phyloP scores from a whole-genome alignment of 2,329 filamentous ascomycete species.

The Talaromyces sp. region DNA sequence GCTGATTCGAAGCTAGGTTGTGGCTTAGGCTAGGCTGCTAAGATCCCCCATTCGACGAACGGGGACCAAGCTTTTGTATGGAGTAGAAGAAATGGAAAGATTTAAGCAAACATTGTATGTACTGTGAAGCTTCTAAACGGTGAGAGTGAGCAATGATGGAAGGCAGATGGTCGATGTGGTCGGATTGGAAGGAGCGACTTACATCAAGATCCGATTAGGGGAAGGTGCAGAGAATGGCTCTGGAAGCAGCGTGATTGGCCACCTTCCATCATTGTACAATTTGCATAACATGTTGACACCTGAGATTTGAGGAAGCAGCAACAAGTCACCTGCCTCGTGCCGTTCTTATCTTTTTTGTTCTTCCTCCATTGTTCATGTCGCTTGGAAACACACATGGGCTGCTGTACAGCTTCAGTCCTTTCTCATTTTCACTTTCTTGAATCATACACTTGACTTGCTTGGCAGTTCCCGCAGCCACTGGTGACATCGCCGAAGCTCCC shows the following conservation, averaged over 20 bases:
- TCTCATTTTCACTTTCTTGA: background rate
- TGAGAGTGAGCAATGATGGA: background rate
- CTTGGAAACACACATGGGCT: background rate
- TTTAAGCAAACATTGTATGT: background rate
- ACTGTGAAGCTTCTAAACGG: background rate
- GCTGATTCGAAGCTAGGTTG: background rate
- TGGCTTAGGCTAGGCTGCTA: constrained; percentile 7
- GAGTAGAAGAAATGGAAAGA: background rate
- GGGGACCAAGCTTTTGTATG: background rate
- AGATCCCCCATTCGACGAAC: background rate
- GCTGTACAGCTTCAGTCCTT: background rate
- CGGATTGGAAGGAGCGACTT: background rate
- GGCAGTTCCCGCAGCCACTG: background rate
- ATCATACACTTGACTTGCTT: background rate
- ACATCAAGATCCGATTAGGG: background rate
- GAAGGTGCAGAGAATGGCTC: background rate
- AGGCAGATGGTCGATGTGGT: background rate
- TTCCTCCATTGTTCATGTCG: background rate
- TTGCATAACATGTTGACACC: constrained; percentile 1
- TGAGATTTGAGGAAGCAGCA: background rate
- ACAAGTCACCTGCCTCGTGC: background rate
- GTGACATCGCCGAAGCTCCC: constrained; percentile 2
- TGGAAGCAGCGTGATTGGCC: constrained; percentile 4
- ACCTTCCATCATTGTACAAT: background rate
- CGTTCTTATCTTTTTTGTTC: background rate